phyloP scores from a whole-genome alignment of 306 rosid species.

The Vigna unguiculata region DNA sequence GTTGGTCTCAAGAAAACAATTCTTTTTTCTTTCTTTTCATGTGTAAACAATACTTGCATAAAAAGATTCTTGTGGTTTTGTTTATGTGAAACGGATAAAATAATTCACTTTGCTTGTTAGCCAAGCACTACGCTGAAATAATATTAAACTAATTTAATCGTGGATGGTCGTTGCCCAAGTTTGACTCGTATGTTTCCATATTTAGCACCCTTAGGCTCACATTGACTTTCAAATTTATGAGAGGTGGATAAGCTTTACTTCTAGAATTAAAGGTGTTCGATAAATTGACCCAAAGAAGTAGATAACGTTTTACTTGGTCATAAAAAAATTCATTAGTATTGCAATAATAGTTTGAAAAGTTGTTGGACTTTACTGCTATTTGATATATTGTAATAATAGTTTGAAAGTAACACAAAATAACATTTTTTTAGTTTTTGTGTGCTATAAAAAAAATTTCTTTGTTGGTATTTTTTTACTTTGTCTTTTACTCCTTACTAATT shows the following conservation, averaged over 20 bases:
- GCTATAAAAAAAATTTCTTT: too few species aligned
- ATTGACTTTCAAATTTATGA: slow-evolving; percentile 38
- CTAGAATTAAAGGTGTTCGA: slow-evolving; percentile 24
- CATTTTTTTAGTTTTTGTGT: too few species aligned
- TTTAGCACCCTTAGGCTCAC: background rate
- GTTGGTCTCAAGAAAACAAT: too few species aligned
- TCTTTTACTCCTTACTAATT: background rate
- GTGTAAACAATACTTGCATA: too few species aligned
- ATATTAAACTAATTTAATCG: slow-evolving; percentile 26
- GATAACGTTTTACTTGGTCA: background rate
- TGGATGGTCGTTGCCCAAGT: slow-evolving; percentile 19
- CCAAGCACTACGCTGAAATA: slow-evolving; percentile 40
- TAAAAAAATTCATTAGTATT: background rate
- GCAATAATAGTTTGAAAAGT: background rate
- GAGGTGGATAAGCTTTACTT: slow-evolving; percentile 33
- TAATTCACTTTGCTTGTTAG: background rate
- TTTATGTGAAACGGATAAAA: background rate
- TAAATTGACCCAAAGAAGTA: slow-evolving; percentile 3
- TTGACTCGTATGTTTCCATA: slow-evolving; percentile 36
- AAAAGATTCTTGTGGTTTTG: too few species aligned
- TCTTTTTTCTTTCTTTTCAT: too few species aligned
- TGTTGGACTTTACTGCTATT: background rate
- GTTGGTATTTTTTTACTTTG: too few species aligned
- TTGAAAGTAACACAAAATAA: background rate
- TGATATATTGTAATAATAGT: background rate